Base-by-base conservation (phyloP, 176 grass and related monocot species). In the Oryza longistaminata region DNA sequence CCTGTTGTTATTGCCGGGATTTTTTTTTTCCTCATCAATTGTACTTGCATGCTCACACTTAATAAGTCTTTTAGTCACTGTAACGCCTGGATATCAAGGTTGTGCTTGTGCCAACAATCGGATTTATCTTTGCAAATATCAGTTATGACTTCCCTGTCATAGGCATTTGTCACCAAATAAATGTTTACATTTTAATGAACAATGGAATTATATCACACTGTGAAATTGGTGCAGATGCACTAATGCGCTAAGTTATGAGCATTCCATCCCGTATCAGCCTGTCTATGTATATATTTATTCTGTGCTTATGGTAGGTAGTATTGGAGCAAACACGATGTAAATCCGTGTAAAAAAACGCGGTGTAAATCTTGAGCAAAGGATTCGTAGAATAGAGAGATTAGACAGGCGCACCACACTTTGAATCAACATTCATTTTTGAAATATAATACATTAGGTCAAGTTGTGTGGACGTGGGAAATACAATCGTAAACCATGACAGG, bases 91-190 rank as follows among this genome's bases (percentile, higher is more conserved):
- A 64, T 78, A 22, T 68, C 44, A 13, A 49, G 73, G 66, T 74
- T 88, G 44, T 80, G 45, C 69, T 74, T 88, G 44, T 80, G 45
- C 69, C 45, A 79, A 35, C 37, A 61, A 84, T 74, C 68, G 74
- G 19, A 26, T 67, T 44, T 14, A 42, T 62, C 22, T 72, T 62
- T 74, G 35, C 34, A 24, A 37, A 24, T 55, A 69, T 45, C 7
- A 11, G 33, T 8, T 85, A 42, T 39, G 61, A 19, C 49, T 45
- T 1, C 17, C 33, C 27, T 64, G 19, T 86, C 15, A 55, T 40
- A 55, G 5, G 29, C 35, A 82, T 69, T 33, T 34, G 12, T 48
- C 15, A 52, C 66, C n/a, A 50, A 53, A 48, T 33, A 50, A 53
- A 48, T 33, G 71, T 46, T 19, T 55, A 19, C 10, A 80, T n/a